Evolutionary conservation across 768 basidiomycete species (phyloP).

Genomic region (Pleurotus citrinopileatus): DNA sequence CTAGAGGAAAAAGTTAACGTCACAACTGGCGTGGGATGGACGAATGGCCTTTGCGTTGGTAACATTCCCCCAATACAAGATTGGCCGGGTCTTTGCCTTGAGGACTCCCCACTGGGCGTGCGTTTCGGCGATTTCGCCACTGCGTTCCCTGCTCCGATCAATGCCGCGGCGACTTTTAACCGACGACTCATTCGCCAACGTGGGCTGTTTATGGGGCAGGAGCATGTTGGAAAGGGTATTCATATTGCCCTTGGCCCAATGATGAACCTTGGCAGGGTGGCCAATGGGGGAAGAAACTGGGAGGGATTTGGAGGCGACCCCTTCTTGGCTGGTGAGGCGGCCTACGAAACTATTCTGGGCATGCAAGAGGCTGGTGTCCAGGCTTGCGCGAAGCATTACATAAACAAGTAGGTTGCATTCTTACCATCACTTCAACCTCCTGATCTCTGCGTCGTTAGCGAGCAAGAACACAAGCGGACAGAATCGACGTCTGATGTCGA

Average conservation of each 20-base stretch:
- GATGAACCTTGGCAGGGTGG: slow-evolving; percentile 79
- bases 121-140: slow-evolving; percentile 72
- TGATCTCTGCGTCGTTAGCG: slow-evolving; percentile 43
- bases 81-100: slow-evolving; percentile 72
- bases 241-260: slow-evolving; percentile 77
- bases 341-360: slow-evolving; percentile 81
- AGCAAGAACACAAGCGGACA: slow-evolving; percentile 65
- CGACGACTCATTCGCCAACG: slow-evolving; percentile 74
- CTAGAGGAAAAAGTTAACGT: slow-evolving; percentile 65
- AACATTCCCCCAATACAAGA: slow-evolving; percentile 23
- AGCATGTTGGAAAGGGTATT: slow-evolving; percentile 82
- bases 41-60: slow-evolving; percentile 64
- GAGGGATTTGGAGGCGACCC: slow-evolving; percentile 96
- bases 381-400: slow-evolving; percentile 82
- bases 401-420: slow-evolving; percentile 59
- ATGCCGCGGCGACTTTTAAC: slow-evolving; percentile 82
- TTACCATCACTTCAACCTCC: slow-evolving; percentile 28
- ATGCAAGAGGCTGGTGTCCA: slow-evolving; percentile 79
- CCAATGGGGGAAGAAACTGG: slow-evolving; percentile 86
- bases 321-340: slow-evolving; percentile 74
- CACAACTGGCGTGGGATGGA: slow-evolving; percentile 68
- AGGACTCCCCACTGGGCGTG: slow-evolving; percentile 79
- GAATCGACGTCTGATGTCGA: slow-evolving; percentile 65
- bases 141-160: slow-evolving; percentile 83
- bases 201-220: slow-evolving; percentile 76